Percentiles rank a stretch among this genome's conserved stretches.
phyloP scores from a whole-genome alignment of 2,329 filamentous ascomycete genomes.

The Penicillium sclerotigenum region DNA sequence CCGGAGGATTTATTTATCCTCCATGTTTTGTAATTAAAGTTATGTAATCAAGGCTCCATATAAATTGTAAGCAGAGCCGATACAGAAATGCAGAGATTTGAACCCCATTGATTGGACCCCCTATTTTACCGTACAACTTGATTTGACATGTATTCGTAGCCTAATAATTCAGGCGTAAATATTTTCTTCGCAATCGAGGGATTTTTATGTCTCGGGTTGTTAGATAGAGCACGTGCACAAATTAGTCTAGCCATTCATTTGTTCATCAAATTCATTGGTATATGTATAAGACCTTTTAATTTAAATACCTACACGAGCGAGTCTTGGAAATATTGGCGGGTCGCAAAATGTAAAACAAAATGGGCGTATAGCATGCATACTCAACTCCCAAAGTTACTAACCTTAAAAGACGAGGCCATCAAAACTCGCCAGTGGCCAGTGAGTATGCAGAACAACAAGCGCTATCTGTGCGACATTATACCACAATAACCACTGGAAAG shows the following conservation, averaged over 20 bases:
- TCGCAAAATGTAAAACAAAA: not conserved
- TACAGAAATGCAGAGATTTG: too few species aligned
- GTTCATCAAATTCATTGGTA: conserved; percentile 1
- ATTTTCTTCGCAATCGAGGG: not conserved
- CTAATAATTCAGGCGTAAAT: not conserved
- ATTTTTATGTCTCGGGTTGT: not conserved
- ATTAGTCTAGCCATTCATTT: not conserved
- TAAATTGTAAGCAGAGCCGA: too few species aligned
- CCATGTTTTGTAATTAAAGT: too few species aligned
- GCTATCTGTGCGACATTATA: conserved; percentile 8
- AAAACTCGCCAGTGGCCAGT: not conserved
- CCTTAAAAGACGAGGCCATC: not conserved
- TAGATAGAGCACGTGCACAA: not conserved
- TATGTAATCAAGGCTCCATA: too few species aligned
- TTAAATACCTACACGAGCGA: not conserved
- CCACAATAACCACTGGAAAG: conserved; percentile 16
- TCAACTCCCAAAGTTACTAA: not conserved
- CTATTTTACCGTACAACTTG: too few species aligned
- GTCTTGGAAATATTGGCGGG: not conserved
- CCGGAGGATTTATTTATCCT: too few species aligned
- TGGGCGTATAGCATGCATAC: not conserved
- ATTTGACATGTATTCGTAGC: too few species aligned
- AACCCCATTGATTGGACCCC: too few species aligned
- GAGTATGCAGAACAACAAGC: not conserved
- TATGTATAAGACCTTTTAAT: not conserved